A percentile compares a stretch with the other conserved stretches of the same genome.
These are phyloP conservation scores for Xylariaceae sp. DNA, from an alignment of 2,329 filamentous ascomycete genomes.

Conservation along the genomic window DNA sequence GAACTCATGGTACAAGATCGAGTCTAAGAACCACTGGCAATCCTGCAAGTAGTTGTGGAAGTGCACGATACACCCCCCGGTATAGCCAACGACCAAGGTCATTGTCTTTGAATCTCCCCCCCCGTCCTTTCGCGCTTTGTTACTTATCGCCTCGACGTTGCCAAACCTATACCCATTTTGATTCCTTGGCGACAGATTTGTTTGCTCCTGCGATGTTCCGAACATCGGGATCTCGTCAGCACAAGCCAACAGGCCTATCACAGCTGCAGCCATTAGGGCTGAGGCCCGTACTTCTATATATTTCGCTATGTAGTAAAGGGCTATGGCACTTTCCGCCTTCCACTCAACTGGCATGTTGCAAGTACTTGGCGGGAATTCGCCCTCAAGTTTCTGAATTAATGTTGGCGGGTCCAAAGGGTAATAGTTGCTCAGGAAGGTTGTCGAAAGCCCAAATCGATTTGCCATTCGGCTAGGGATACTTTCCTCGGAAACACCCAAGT, in stretches of 20 bases:
- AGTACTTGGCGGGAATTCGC: constrained; percentile 50
- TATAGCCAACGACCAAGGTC: constrained; percentile 73
- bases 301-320: constrained; percentile 63
- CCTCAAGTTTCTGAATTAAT: constrained; percentile 45
- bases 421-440: constrained; percentile 68
- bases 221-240: constrained; percentile 64
- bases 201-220: no score
- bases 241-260: constrained; percentile 64
- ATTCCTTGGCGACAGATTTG: no score
- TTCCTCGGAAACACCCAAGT: constrained; percentile 36
- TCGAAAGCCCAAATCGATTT: constrained; percentile 61
- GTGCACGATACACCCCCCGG: constrained; percentile 74
- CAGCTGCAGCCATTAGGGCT: constrained; percentile 68
- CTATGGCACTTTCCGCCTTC: constrained; percentile 55
- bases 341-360: constrained; percentile 52
- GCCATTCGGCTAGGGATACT: constrained; percentile 53
- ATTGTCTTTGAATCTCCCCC: constrained; percentile 22
- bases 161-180: no score
- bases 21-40: constrained; percentile 65
- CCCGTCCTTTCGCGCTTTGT: constrained; percentile 7
- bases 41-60: constrained; percentile 70
- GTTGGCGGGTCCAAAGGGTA: constrained; percentile 48
- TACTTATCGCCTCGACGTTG: no score
- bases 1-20: constrained; percentile 42
- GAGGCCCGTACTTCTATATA: constrained; percentile 70